Percentiles rank a stretch among this genome's conserved stretches.
Conservation (phyloP, 1,284 basidiomycete genomes). For the Rhizoctonia solani region DNA sequence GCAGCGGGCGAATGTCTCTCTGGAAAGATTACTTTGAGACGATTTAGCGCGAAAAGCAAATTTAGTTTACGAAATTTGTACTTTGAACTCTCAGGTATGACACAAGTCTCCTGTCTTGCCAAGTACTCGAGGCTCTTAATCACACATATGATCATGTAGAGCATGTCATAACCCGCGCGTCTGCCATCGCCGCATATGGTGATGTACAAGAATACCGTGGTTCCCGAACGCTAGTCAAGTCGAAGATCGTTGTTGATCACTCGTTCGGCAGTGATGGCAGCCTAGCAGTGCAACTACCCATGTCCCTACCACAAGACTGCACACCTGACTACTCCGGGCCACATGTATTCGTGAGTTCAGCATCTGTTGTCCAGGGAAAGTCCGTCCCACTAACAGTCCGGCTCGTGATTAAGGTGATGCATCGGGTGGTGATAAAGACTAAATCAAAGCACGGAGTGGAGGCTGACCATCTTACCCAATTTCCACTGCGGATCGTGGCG, state of each 20-base stretch:
- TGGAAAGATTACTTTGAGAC: not conserved
- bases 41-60: conserved; percentile 15
- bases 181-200: conserved; percentile 7
- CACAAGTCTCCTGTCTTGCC: no score
- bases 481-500: conserved; percentile 25
- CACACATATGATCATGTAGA: no score
- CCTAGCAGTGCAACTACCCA: conserved; percentile 3
- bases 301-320: conserved; percentile 20
- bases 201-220: conserved; percentile 30
- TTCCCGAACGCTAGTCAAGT: conserved; percentile 17
- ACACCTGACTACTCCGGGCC: conserved; percentile 19
- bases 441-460: conserved; percentile 26
- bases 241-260: conserved; percentile 18
- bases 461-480: conserved; percentile 16
- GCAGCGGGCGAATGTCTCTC: conserved; percentile 27
- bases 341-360: conserved; percentile 10
- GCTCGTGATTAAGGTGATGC: conserved; percentile 6
- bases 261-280: not conserved
- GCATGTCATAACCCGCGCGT: conserved; percentile 22
- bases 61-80: not conserved
- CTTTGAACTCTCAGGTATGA: conserved; percentile 29
- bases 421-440: conserved; percentile 31
- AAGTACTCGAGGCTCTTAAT: no score
- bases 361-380: not conserved
- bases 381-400: not conserved